Conservation (phyloP, 371 early-diverging fungal genomes). For the Haplosporangium sp. region DNA sequence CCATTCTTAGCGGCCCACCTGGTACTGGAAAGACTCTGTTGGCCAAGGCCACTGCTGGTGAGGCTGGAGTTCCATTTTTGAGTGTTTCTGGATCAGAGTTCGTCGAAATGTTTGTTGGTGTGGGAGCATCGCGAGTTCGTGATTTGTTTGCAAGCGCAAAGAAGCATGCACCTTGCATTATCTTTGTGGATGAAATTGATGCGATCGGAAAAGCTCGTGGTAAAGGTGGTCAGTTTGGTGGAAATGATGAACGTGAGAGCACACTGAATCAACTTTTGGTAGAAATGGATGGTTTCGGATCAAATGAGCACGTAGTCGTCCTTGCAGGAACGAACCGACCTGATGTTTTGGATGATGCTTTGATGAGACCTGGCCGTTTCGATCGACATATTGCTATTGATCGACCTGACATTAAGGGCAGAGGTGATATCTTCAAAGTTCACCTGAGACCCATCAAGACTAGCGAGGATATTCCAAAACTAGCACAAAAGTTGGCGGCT, state of each 20-base stretch:
- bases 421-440: conserved; percentile 95
- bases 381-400: conserved; percentile 98
- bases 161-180: conserved; percentile 98
- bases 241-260: conserved; percentile 98
- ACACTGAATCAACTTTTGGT: conserved; percentile 98
- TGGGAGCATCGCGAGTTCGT: conserved; percentile 97
- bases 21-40: conserved; percentile 99
- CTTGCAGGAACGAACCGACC: conserved; percentile 96
- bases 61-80: conserved; percentile 98
- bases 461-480: conserved; percentile 78
- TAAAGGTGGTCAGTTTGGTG: conserved; percentile 89
- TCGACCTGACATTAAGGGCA: conserved; percentile 95
- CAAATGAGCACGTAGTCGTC: conserved; percentile 93
- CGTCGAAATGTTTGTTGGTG: conserved; percentile 99
- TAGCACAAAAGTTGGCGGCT: conserved; percentile 89
- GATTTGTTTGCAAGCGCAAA: conserved; percentile 98
- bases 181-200: conserved; percentile 99
- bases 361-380: conserved; percentile 98
- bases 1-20: conserved; percentile 98
- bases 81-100: conserved; percentile 99
- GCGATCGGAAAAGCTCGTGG: conserved; percentile 99
- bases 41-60: conserved; percentile 99
- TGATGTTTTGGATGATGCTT: conserved; percentile 92
- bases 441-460: conserved; percentile 96
- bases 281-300: conserved; percentile 99